Evolutionary conservation across 2,329 filamentous ascomycete genomes (phyloP).

Genomic region (Penicillium hesseltinei): DNA sequence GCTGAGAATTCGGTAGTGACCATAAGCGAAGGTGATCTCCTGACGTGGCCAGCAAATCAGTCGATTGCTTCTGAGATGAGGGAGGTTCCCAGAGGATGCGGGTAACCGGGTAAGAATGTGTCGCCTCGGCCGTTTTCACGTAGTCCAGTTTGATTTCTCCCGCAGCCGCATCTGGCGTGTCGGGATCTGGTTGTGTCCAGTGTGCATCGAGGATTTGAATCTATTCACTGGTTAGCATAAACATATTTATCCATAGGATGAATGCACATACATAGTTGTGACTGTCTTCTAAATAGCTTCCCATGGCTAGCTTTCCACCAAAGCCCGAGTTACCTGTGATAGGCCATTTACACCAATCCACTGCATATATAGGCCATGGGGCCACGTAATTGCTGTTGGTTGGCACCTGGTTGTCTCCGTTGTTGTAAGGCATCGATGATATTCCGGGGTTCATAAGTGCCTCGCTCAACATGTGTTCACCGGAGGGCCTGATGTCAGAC

Average conservation of each 20-base stretch:
- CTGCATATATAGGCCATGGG: slow-evolving; percentile 93
- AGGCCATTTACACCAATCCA: slow-evolving; percentile 99
- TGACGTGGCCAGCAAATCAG: slow-evolving; percentile 89
- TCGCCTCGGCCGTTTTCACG: slow-evolving; percentile 89
- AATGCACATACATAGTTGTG: slow-evolving; percentile 76
- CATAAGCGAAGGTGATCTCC: slow-evolving; percentile 91
- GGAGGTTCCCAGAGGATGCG: slow-evolving; percentile 94
- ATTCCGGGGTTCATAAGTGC: slow-evolving; percentile 59
- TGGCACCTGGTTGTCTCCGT: slow-evolving; percentile 60
- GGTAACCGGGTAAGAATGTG: slow-evolving; percentile 95
- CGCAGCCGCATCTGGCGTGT: slow-evolving; percentile 68
- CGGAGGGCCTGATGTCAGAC: slow-evolving; percentile 84
- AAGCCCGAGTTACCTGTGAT: slow-evolving; percentile 63
- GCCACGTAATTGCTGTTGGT: slow-evolving; percentile 89
- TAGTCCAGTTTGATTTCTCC: slow-evolving; percentile 70
- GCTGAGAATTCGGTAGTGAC: slow-evolving; percentile 74
- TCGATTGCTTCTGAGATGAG: slow-evolving; percentile 90
- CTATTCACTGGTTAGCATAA: slow-evolving; percentile 48
- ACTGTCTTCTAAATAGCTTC: slow-evolving; percentile 95
- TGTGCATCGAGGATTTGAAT: slow-evolving; percentile 97
- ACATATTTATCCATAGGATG: slow-evolving; percentile 33
- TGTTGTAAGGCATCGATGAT: slow-evolving; percentile 57
- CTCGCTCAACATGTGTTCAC: slow-evolving; percentile 77
- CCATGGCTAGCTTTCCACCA: slow-evolving; percentile 88
- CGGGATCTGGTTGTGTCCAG: slow-evolving; percentile 66